phyloP scores from a whole-genome alignment of 805 yeast genomes.

The Candida orba region DNA sequence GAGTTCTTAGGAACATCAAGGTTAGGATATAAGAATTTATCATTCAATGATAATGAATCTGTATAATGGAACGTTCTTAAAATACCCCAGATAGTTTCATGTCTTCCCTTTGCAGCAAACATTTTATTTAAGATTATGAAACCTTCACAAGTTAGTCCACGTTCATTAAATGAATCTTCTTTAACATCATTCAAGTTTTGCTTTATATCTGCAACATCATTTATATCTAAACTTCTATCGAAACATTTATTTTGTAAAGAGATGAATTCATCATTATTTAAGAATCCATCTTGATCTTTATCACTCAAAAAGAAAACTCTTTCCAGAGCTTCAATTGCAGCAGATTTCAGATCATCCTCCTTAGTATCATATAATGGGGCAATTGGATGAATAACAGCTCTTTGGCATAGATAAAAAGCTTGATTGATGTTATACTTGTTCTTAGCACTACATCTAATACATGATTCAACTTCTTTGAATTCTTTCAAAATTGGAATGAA shows the following conservation, averaged over 20 bases:
- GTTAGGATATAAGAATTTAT: conserved; percentile 70
- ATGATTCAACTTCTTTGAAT: conserved; percentile 90
- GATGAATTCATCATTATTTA: conserved; percentile 65
- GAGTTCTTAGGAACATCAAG: conserved; percentile 67
- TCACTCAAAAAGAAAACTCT: conserved; percentile 83
- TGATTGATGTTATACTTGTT: conserved; percentile 81
- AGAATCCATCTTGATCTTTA: conserved; percentile 80
- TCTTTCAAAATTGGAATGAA: conserved; percentile 81
- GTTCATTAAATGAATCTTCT: conserved; percentile 28
- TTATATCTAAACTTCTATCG: conserved; percentile 44
- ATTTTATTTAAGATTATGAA: conserved; percentile 71
- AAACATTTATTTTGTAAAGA: conserved; percentile 72
- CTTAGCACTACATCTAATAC: conserved; percentile 83
- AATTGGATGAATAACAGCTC: conserved; percentile 89
- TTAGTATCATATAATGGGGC: conserved; percentile 92
- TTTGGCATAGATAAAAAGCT: conserved; percentile 85
- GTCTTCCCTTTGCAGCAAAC: conserved; percentile 87
- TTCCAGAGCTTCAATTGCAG: conserved; percentile 66
- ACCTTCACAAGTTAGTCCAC: conserved; percentile 67
- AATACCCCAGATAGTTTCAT: conserved; percentile 96
- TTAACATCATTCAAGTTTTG: conserved; percentile 26
- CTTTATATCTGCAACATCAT: conserved; percentile 41
- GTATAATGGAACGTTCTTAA: conserved; percentile 84
- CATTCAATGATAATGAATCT: conserved; percentile 80
- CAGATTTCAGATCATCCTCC: conserved; percentile 72